phyloP scores from a whole-genome alignment of 768 basidiomycete genomes.

The Mycena galericulata region DNA sequence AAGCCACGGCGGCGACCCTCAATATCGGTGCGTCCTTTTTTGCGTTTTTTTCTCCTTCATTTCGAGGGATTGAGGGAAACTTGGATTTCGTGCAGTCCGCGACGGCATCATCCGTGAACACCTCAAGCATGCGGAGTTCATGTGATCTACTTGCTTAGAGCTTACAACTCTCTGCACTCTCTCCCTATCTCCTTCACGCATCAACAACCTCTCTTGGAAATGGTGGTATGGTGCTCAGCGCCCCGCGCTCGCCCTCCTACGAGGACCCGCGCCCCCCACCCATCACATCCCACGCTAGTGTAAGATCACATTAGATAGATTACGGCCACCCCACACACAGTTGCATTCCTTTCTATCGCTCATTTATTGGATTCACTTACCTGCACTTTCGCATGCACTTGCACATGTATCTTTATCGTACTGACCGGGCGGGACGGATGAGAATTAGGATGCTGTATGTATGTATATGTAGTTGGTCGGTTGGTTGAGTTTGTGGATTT shows the following conservation, averaged over 20 bases:
- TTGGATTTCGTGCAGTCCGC: conserved; percentile 19
- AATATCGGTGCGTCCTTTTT: conserved; percentile 24
- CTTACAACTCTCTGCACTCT: background rate
- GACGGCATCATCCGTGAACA: conserved; percentile 38
- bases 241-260: too few relatives aligned
- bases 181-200: too few relatives aligned
- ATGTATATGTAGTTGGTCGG: too few relatives aligned
- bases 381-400: too few relatives aligned
- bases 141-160: conserved; percentile 1
- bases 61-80: background rate
- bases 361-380: background rate
- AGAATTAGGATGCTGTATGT: too few relatives aligned
- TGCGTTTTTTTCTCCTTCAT: too few relatives aligned
- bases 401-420: too few relatives aligned
- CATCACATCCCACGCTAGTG: background rate
- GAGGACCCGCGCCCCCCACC: background rate
- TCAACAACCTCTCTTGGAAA: too few relatives aligned
- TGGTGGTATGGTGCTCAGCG: too few relatives aligned
- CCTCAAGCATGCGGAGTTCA: conserved; percentile 37
- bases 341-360: background rate
- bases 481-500: too few relatives aligned
- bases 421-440: too few relatives aligned
- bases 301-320: background rate
- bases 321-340: too few relatives aligned
- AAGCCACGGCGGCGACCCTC: conserved; percentile 36